Base-by-base conservation (phyloP, 768 basidiomycete genomes). In the Fibroporia radiculosa region DNA sequence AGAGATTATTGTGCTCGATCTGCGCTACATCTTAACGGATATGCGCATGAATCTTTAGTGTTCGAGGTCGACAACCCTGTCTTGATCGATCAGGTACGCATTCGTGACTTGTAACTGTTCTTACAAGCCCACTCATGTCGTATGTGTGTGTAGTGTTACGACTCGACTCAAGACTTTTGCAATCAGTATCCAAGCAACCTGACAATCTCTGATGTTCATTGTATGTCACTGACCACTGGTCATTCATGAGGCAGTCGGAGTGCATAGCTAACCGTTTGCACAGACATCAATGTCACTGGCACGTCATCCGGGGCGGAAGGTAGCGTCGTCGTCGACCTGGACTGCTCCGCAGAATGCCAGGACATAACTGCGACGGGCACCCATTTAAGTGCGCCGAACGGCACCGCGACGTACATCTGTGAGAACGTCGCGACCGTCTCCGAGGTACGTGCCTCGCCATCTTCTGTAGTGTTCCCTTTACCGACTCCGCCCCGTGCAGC, bases 51-150 rank as follows among this genome's bases (percentile, higher is more conserved):
- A 4, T 12, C 8, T 32, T n/a, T 22, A 61, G 65, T 67, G 3
- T 28, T 56, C 35, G 64, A 70, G 43, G 66, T 70, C 38, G 69
- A 73, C 44, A 60, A 66, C 45, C 71, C 72, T 2, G 66, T 74
- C 33, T 58, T 64, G 36, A 54, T 73, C 38, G 34, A 67, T 50
- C 64, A 68, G 57, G 66, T 59, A 20, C 22, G 53, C 44, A n/a
- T n/a, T n/a, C n/a, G n/a, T n/a, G n/a, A n/a, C n/a, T n/a, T n/a
- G n/a, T n/a, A n/a, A n/a, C n/a, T n/a, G n/a, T n/a, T n/a, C n/a
- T n/a, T n/a, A n/a, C n/a, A n/a, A n/a, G n/a, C n/a, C n/a, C 10
- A 10, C 42, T 18, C 35, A 28, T 12, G 3, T 5, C n/a, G 24
- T 26, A 12, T 18, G 36, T 25, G n/a, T 12, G n/a, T 12, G 29